Base-by-base conservation (phyloP, 352 stramenopile genomes). In the Pythium rhizo-oryzae region DNA sequence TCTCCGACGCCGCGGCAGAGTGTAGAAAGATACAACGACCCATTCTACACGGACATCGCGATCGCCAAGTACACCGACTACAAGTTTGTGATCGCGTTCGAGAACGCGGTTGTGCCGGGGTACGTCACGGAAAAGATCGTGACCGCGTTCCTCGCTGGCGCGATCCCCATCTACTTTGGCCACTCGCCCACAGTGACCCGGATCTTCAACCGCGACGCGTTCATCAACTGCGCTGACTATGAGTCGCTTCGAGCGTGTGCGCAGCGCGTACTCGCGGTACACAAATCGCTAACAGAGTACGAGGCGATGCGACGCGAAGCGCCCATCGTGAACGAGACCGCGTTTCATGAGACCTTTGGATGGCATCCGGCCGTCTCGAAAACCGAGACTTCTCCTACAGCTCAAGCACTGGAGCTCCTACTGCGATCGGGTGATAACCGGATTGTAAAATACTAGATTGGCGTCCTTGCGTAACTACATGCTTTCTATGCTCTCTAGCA, bases 91-190 rank as follows among this genome's bases (percentile, higher is more conserved):
- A 78, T 93, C 60, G 80, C 81, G n/a, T 93, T 92, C 23, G 80
- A 93, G 54, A 89, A 91, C 63, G 66, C 65, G 8, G 53, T 67
- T 5, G 41, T 28, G 16, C 63, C 51, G 4, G 85, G 82, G 23
- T 91, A 90, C 49, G 71, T 90, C 54, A 92, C 79, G 4, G 82
- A 92, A 60, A 91, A 90, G 67, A 56, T 92, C 21, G 74, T 87
- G 6, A 83, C 85, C 35, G 78, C 82, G 18, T 84, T 90, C 33
- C 67, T 92, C 23, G 80, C 80, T 1, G 82, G 80, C 11, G 79
- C 72, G 16, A 63, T 93, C 0, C 85, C 83, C 8, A 78, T 92
- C 8, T 91, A 85, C 63, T 75, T 74, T 13, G 82, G 81, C 12
- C 81, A 90, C 53, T 85, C 77, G 7, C 62, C 57, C 2, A 75